Evolutionary conservation across 768 basidiomycete species (phyloP).

Genomic region (Tylopilus subfusipes): DNA sequence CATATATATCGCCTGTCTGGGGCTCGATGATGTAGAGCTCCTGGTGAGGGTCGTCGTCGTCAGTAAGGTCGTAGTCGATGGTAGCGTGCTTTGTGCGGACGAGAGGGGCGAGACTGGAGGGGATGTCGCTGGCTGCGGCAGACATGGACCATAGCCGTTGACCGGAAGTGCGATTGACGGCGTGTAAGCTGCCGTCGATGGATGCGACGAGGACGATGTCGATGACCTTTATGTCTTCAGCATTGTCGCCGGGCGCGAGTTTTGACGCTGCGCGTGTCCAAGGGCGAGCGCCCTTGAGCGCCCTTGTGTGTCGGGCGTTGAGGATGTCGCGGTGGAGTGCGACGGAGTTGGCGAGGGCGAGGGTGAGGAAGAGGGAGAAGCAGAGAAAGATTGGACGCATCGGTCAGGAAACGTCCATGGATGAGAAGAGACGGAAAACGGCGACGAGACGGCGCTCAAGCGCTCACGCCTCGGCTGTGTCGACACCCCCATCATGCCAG

Average conservation of each 20-base stretch:
- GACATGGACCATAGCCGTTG: constrained; percentile 86
- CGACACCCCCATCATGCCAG: constrained; percentile 38
- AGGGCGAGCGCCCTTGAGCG: constrained; percentile 18
- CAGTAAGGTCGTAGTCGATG: constrained; percentile 51
- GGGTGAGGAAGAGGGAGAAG: constrained; percentile 23
- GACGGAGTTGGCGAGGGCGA: constrained; percentile 33
- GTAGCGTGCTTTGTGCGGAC: constrained; percentile 67
- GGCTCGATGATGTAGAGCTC: constrained; percentile 95
- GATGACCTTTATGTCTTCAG: constrained; percentile 57
- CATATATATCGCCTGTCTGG: constrained; percentile 89
- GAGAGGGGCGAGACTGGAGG: constrained; percentile 65
- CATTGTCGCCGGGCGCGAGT: constrained; percentile 12
- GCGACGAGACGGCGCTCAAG: too few relatives aligned
- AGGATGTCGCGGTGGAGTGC: constrained; percentile 32
- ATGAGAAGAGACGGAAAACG: constrained; percentile 3
- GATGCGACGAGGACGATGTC: constrained; percentile 89
- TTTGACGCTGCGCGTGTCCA: constrained; percentile 8
- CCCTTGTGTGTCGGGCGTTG: constrained; percentile 10
- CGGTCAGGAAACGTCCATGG: constrained; percentile 31
- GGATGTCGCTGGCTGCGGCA: constrained; percentile 45
- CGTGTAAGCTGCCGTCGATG: constrained; percentile 93
- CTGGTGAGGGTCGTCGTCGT: constrained; percentile 49
- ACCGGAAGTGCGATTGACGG: constrained; percentile 83
- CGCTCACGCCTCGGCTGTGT: not conserved
- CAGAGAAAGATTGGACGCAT: constrained; percentile 34